A percentile compares a stretch with the other conserved stretches of the same genome.
Conservation (phyloP, 2,329 filamentous ascomycete genomes). For the Phialocephala subalpina region DNA sequence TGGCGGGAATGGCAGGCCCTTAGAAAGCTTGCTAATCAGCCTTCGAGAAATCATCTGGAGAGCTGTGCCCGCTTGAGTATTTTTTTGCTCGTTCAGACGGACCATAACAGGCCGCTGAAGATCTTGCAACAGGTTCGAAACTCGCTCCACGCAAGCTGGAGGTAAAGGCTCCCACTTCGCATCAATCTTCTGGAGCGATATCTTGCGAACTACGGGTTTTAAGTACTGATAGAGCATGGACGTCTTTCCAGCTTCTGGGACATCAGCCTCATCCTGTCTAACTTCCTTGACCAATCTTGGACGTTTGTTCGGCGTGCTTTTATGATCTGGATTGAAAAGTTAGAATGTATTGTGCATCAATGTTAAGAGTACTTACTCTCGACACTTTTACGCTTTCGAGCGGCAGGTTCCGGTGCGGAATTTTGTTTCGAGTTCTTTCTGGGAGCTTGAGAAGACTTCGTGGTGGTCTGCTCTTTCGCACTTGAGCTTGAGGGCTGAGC, state of each 20-base stretch:
- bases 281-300: constrained; percentile 16
- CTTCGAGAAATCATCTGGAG: constrained; percentile 63
- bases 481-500: constrained; percentile 9
- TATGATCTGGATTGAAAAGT: constrained; percentile 14
- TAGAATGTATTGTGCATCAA: neutral
- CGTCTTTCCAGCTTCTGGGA: constrained; percentile 24
- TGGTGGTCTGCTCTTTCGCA: neutral
- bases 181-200: constrained; percentile 71
- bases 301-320: constrained; percentile 17
- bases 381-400: constrained; percentile 25
- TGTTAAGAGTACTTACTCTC: constrained; percentile 19
- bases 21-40: constrained; percentile 64
- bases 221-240: constrained; percentile 56
- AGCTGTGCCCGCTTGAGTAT: constrained; percentile 56
- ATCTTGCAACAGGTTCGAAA: constrained; percentile 63
- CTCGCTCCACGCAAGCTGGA: constrained; percentile 59
- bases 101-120: constrained; percentile 69
- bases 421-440: constrained; percentile 16
- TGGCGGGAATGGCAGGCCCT: constrained; percentile 72
- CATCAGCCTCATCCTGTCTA: constrained; percentile 16
- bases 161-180: constrained; percentile 72
- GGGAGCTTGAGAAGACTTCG: constrained; percentile 13
- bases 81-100: constrained; percentile 55
- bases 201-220: constrained; percentile 56
- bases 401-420: constrained; percentile 14